A percentile compares a stretch with the other conserved stretches of the same genome.
phyloP scores from a whole-genome alignment of 371 early-diverging fungal species.

The Syncephalastrum monosporum region DNA sequence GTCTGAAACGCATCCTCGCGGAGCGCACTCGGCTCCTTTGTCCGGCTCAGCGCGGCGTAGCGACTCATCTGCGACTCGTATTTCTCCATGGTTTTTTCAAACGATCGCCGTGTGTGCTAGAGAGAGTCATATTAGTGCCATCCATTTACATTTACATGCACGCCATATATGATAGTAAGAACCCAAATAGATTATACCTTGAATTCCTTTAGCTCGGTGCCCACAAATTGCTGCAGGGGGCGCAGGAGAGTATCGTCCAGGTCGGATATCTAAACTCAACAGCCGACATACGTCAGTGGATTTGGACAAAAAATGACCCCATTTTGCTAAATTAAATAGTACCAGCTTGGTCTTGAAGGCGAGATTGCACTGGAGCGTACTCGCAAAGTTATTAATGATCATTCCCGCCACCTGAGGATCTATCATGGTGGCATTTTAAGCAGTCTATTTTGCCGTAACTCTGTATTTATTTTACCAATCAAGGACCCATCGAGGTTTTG shows the following conservation, averaged over 20 bases:
- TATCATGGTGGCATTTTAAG: constrained; percentile 8
- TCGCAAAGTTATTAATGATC: constrained; percentile 39
- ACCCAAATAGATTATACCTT: neutral
- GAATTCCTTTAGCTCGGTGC: constrained; percentile 54
- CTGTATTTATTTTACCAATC: constrained; percentile 25
- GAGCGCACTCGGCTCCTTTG: constrained; percentile 68
- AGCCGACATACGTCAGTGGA: constrained; percentile 22
- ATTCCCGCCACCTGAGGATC: constrained; percentile 38
- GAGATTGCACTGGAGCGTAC: constrained; percentile 45
- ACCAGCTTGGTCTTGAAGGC: constrained; percentile 53
- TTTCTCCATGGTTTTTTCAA: constrained; percentile 58
- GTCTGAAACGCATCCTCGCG: constrained; percentile 72
- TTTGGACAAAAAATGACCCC: neutral
- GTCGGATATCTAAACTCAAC: constrained; percentile 41
- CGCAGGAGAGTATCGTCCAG: constrained; percentile 52
- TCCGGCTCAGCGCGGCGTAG: constrained; percentile 57
- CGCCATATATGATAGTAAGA: neutral
- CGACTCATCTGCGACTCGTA: constrained; percentile 65
- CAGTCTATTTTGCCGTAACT: neutral
- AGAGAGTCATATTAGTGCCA: neutral
- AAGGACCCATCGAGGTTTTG: constrained; percentile 32
- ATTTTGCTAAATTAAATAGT: constrained; percentile 17
- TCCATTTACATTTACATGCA: neutral
- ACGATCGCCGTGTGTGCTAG: constrained; percentile 53
- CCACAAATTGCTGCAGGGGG: constrained; percentile 57